These are phyloP conservation scores for Pulveroboletus sp. DNA, from an alignment of 768 basidiomycete genomes.

Conservation along the genomic window DNA sequence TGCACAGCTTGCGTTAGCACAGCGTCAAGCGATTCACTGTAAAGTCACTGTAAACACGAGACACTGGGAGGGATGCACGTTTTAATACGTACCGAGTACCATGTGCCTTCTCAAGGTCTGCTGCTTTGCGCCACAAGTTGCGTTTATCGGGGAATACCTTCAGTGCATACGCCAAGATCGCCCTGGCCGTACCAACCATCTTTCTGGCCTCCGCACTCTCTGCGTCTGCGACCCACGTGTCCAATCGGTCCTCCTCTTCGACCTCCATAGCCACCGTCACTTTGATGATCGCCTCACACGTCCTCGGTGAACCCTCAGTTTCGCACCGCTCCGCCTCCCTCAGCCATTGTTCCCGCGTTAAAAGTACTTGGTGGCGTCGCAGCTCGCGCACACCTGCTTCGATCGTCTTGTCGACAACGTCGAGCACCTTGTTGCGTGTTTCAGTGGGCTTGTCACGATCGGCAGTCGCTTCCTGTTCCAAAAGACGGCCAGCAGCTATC, in stretches of 20 bases:
- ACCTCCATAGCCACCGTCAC: slow-evolving; percentile 91
- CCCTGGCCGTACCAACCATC: slow-evolving; percentile 79
- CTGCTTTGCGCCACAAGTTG: slow-evolving; percentile 86
- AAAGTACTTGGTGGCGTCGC: slow-evolving; percentile 77
- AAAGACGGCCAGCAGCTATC: slow-evolving; percentile 91
- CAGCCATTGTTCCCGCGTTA: slow-evolving; percentile 91
- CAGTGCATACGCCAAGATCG: slow-evolving; percentile 86
- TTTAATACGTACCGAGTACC: slow-evolving; percentile 60
- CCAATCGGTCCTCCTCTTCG: slow-evolving; percentile 89
- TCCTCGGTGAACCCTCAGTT: slow-evolving; percentile 73
- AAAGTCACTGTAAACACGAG: slow-evolving; percentile 4
- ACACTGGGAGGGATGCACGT: not conserved
- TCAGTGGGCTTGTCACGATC: slow-evolving; percentile 44
- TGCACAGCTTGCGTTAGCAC: slow-evolving; percentile 80
- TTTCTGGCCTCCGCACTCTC: slow-evolving; percentile 73
- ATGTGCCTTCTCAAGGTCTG: slow-evolving; percentile 88
- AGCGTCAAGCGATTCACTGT: slow-evolving; percentile 73
- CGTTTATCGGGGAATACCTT: slow-evolving; percentile 86
- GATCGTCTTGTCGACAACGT: slow-evolving; percentile 83
- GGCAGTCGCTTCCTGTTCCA: slow-evolving; percentile 74
- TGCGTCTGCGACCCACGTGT: slow-evolving; percentile 92
- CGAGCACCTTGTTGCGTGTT: slow-evolving; percentile 59
- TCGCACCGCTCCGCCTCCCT: slow-evolving; percentile 94
- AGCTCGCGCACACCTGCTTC: slow-evolving; percentile 77
- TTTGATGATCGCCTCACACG: slow-evolving; percentile 92